These are phyloP conservation scores for Trichoderma pleuroti DNA, from an alignment of 2,329 filamentous ascomycete species.

Conservation along the genomic window DNA sequence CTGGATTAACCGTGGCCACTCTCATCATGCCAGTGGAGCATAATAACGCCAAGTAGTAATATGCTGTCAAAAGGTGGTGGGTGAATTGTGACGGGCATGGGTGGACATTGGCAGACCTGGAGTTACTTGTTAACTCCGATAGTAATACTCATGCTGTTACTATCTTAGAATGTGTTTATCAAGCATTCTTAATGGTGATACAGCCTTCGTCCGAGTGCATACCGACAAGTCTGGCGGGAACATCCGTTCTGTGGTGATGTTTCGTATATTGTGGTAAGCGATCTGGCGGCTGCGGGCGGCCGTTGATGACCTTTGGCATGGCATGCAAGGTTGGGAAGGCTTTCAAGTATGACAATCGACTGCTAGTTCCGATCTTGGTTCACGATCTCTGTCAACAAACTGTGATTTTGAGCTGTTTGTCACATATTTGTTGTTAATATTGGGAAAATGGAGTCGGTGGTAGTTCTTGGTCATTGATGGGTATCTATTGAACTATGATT, in stretches of 20 bases:
- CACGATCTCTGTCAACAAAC: neutral
- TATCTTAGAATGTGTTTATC: neutral
- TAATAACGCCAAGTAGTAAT: neutral
- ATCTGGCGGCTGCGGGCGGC: neutral
- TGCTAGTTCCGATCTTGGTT: neutral
- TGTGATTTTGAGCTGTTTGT: neutral
- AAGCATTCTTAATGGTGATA: neutral
- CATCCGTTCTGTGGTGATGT: neutral
- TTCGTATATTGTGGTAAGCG: accelerated
- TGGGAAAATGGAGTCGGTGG: too few relatives aligned
- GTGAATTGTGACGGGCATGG: neutral
- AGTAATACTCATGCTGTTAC: neutral
- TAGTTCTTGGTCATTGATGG: too few relatives aligned
- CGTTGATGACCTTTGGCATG: neutral
- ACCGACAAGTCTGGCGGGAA: accelerated
- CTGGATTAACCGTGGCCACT: neutral
- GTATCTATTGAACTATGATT: too few relatives aligned
- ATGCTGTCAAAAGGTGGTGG: neutral
- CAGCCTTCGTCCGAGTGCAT: neutral
- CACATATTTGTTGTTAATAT: too few relatives aligned
- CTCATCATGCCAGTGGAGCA: neutral
- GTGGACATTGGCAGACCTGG: neutral
- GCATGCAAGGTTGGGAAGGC: neutral
- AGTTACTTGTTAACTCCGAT: neutral
- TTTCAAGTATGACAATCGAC: neutral